Conservation (phyloP, 345 rosid species). For the Aethionema arabicum region DNA sequence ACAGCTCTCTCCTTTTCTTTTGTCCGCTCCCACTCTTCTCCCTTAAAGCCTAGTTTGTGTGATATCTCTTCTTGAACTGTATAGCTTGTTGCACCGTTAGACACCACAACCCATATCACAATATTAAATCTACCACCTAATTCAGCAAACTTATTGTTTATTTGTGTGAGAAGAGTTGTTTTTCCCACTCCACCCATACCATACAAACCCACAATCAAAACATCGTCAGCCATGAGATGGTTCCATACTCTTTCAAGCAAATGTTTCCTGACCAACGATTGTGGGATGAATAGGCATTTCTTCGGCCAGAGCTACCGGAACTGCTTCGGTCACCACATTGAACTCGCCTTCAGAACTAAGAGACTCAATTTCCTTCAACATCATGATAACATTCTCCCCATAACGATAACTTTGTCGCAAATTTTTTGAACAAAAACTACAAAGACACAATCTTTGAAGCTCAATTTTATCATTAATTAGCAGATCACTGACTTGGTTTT, state of each 20-base stretch:
- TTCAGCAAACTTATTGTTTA: conserved; percentile 18
- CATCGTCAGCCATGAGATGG: background rate
- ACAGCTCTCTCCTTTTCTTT: background rate
- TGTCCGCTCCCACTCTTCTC: background rate
- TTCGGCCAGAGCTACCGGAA: background rate
- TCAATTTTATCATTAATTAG: background rate
- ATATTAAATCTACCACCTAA: background rate
- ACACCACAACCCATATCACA: conserved; percentile 31
- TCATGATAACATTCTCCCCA: conserved; percentile 6
- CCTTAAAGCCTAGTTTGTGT: background rate
- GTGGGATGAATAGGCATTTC: conserved; percentile 3
- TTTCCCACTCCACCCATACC: conserved; percentile 38
- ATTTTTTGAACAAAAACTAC: background rate
- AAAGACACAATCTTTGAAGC: background rate
- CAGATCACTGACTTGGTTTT: background rate
- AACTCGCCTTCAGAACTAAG: conserved; percentile 12
- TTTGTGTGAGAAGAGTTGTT: conserved; percentile 33
- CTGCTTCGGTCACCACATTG: background rate
- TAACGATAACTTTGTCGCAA: background rate
- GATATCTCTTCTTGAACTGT: conserved; percentile 18
- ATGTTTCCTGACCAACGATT: conserved; percentile 24
- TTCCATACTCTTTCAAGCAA: conserved; percentile 20
- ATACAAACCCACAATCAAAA: conserved; percentile 21
- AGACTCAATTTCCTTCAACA: background rate
- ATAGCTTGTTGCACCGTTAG: background rate